These are phyloP conservation scores for Zangia roseola DNA, from an alignment of 768 basidiomycete genomes.

Conservation along the genomic window DNA sequence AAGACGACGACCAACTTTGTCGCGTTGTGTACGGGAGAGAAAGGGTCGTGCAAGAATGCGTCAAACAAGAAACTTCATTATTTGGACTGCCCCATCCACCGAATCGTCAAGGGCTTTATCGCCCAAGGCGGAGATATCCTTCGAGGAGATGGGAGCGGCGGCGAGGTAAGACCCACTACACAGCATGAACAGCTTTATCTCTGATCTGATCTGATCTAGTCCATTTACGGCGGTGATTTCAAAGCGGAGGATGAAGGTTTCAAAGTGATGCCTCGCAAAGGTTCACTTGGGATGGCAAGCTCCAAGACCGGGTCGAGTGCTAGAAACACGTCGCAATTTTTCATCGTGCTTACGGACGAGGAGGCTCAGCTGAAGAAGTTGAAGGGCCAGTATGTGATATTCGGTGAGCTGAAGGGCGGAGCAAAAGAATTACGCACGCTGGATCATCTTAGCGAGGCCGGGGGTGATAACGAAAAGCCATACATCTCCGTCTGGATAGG, in stretches of 20 bases:
- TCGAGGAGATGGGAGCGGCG: conserved; percentile 50
- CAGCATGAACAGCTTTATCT: background rate
- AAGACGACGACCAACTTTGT: conserved; percentile 51
- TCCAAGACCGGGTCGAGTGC: conserved; percentile 43
- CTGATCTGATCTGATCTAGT: conserved; percentile 27
- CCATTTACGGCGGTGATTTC: conserved; percentile 48
- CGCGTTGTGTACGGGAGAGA: conserved; percentile 46
- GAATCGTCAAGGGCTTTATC: conserved; percentile 47
- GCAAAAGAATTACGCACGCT: conserved; percentile 33
- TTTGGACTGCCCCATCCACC: conserved; percentile 42
- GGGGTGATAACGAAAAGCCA: conserved; percentile 35
- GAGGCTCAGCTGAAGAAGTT: conserved; percentile 43
- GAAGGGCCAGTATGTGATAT: conserved; percentile 49
- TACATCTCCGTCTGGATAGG: conserved; percentile 44
- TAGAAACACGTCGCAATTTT: conserved; percentile 48
- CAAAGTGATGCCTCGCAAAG: conserved; percentile 38
- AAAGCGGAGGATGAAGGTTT: conserved; percentile 53
- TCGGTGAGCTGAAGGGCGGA: conserved; percentile 38
- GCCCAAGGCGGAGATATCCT: conserved; percentile 57
- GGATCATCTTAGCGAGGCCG: conserved; percentile 33
- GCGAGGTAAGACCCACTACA: conserved; percentile 41
- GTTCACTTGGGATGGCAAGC: conserved; percentile 53
- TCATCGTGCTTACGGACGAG: conserved; percentile 45
- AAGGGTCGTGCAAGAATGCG: conserved; percentile 44
- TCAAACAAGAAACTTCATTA: conserved; percentile 47